Conservation (phyloP, 2,329 filamentous ascomycete species). For the Chrysoporthe puriensis region DNA sequence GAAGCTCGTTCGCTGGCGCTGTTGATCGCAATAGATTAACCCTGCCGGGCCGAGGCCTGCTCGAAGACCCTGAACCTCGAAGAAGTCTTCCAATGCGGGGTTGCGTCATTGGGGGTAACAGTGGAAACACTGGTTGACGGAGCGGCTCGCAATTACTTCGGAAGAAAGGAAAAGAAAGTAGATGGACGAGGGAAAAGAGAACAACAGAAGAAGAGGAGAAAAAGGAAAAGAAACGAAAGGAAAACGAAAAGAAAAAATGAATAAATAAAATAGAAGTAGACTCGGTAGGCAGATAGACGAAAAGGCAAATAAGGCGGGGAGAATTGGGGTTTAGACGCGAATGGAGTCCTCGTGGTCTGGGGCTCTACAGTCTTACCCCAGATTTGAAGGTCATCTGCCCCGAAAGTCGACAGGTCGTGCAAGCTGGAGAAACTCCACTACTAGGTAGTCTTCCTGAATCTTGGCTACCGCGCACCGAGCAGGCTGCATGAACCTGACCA, state of each 20-base stretch:
- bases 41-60: constrained; percentile 5
- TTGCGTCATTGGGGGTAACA: constrained; percentile 21
- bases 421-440: constrained; percentile 17
- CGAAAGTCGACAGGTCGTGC: constrained; percentile 9
- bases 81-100: constrained; percentile 15
- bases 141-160: not conserved
- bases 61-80: constrained; percentile 18
- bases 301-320: not conserved
- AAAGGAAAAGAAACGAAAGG: not conserved
- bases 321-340: constrained; percentile 20
- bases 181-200: not conserved
- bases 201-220: not conserved
- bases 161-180: not conserved
- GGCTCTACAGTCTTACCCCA: constrained; percentile 22
- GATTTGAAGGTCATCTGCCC: constrained; percentile 26
- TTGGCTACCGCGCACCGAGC: not conserved
- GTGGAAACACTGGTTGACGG: constrained; percentile 8
- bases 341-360: constrained; percentile 22
- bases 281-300: not conserved
- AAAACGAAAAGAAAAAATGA: not conserved
- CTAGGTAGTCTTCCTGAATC: not conserved
- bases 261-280: not conserved
- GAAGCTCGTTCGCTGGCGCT: constrained; percentile 6
- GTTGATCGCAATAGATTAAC: constrained; percentile 4
- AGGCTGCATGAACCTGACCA: constrained; percentile 1